A percentile compares a stretch with the other conserved stretches of the same genome.
phyloP scores from a whole-genome alignment of 768 basidiomycete genomes.

The Paxillus rubicundulus region DNA sequence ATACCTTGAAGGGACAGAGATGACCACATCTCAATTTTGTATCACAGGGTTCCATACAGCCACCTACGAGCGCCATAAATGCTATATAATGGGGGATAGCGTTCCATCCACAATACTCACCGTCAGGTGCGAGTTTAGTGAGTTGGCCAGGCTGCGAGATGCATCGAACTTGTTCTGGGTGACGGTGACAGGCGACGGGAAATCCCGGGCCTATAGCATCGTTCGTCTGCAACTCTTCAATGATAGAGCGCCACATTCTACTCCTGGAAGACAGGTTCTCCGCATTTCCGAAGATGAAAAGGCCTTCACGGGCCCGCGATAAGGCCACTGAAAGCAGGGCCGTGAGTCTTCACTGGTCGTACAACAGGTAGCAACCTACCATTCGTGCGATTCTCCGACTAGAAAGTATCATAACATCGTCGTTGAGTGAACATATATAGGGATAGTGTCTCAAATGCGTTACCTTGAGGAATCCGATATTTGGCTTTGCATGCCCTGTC shows the following conservation, averaged over 20 bases:
- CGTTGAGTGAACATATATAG: not conserved
- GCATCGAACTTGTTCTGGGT: constrained; percentile 41
- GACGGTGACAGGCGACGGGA: constrained; percentile 56
- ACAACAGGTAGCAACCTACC: constrained; percentile 27
- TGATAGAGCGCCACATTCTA: constrained; percentile 54
- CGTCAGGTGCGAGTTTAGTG: constrained; percentile 52
- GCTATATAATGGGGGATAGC: not conserved
- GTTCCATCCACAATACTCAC: constrained; percentile 28
- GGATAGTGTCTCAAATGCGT: not conserved
- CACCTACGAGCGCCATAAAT: constrained; percentile 39
- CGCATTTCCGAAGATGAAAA: constrained; percentile 72
- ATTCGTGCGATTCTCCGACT: constrained; percentile 59
- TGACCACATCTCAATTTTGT: constrained; percentile 59
- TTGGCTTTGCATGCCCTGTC: constrained; percentile 24
- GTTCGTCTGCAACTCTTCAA: constrained; percentile 52
- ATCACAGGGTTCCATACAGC: constrained; percentile 59
- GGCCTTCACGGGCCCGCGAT: constrained; percentile 70
- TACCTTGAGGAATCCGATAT: constrained; percentile 76
- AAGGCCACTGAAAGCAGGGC: constrained; percentile 50
- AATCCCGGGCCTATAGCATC: constrained; percentile 50
- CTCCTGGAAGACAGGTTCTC: constrained; percentile 48
- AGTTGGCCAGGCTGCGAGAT: constrained; percentile 54
- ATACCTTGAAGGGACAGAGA: constrained; percentile 58
- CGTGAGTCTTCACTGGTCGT: not conserved
- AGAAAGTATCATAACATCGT: not conserved